phyloP scores from a whole-genome alignment of 2,329 filamentous ascomycete genomes.

The Cladobotryum mycophilum region DNA sequence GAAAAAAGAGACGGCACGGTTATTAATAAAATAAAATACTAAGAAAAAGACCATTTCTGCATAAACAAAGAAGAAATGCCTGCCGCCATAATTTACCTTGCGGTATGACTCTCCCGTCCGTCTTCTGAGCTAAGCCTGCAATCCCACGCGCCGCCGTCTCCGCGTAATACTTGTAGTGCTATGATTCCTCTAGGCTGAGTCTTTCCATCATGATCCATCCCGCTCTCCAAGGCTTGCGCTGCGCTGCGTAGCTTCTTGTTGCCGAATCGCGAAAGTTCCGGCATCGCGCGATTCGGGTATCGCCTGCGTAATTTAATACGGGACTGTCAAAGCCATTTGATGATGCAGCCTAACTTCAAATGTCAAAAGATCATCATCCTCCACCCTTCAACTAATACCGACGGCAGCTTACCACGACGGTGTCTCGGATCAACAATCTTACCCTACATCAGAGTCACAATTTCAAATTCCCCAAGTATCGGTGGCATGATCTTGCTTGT shows the following conservation, averaged over 20 bases:
- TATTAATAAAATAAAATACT: too few species aligned
- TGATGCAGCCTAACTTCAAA: background rate
- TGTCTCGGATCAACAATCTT: too few species aligned
- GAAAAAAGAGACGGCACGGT: too few species aligned
- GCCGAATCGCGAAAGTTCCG: background rate
- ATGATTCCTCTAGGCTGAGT: background rate
- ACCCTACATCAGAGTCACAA: too few species aligned
- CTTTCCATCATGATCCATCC: background rate
- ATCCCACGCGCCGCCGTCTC: conserved; percentile 1
- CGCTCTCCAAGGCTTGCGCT: background rate
- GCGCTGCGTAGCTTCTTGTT: background rate
- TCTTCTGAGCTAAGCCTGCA: background rate
- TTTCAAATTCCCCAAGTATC: too few species aligned
- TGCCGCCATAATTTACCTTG: too few species aligned
- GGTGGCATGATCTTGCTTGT: too few species aligned
- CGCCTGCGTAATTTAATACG: too few species aligned
- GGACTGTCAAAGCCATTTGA: too few species aligned
- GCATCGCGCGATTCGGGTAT: background rate
- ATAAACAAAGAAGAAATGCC: too few species aligned
- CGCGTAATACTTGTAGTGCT: background rate
- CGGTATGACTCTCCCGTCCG: background rate
- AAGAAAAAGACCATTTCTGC: background rate
- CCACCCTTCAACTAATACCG: background rate
- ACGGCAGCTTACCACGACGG: too few species aligned
- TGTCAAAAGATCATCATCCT: too few species aligned